Percentiles rank a stretch among this genome's conserved stretches.
Conservation (phyloP, 2,329 filamentous ascomycete genomes). For the Pseudomassariella vexata region DNA sequence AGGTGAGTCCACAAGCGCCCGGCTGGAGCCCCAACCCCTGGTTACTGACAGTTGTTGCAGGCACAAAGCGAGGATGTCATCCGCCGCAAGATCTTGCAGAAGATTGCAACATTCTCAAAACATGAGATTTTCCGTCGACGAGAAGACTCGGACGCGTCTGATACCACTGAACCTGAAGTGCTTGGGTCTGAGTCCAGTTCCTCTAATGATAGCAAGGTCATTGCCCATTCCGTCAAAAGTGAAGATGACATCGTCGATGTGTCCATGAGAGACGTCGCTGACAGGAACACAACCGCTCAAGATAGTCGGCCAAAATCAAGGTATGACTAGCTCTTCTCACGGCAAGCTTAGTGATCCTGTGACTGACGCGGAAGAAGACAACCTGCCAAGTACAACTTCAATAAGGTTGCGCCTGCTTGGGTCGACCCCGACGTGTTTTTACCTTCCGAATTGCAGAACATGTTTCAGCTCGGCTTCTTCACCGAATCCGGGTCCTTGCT, state of each 20-base stretch:
- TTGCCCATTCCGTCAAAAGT: conserved; percentile 74
- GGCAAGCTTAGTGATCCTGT: too few species aligned
- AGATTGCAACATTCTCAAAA: conserved; percentile 71
- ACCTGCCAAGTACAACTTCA: conserved; percentile 36
- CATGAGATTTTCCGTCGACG: conserved; percentile 55
- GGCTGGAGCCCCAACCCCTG: too few species aligned
- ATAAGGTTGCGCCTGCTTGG: conserved; percentile 45
- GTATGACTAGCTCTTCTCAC: too few species aligned
- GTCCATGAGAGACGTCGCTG: conserved; percentile 63
- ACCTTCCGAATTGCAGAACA: conserved; percentile 54
- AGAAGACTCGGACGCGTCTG: conserved; percentile 39
- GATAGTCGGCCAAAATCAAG: too few species aligned
- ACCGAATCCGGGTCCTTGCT: conserved; percentile 51
- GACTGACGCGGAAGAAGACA: conserved; percentile 8
- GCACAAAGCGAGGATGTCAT: conserved; percentile 62
- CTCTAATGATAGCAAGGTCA: conserved; percentile 63
- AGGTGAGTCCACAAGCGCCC: too few species aligned
- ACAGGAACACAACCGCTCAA: conserved; percentile 8
- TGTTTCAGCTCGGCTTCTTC: conserved; percentile 75
- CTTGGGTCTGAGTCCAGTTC: conserved; percentile 61
- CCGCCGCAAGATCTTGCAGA: conserved; percentile 71
- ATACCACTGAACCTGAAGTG: conserved; percentile 61
- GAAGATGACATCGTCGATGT: conserved; percentile 91
- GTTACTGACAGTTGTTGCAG: conserved; percentile 36
- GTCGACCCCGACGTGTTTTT: conserved; percentile 51